Evolutionary conservation across 345 rosid genomes (phyloP).

Genomic region (Physaria fendleri): DNA sequence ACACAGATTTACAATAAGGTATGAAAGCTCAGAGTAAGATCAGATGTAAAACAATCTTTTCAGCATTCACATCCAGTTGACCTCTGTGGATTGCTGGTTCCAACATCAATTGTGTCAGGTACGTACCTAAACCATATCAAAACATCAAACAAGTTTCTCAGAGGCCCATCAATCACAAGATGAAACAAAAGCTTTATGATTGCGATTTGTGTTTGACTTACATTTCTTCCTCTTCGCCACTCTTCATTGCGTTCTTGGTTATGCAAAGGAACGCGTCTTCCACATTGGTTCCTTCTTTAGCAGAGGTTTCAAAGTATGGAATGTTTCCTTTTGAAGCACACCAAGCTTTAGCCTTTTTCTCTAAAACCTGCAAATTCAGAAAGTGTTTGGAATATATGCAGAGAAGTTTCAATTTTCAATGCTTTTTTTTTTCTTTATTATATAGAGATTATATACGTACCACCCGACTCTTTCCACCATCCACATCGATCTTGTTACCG

Average conservation of each 20-base stretch:
- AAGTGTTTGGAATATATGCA: not conserved
- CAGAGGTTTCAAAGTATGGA: conserved; percentile 90
- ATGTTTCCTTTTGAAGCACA: conserved; percentile 92
- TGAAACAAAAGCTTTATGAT: not conserved
- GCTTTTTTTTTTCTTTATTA: not conserved
- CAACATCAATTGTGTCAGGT: conserved; percentile 73
- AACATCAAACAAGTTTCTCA: conserved; percentile 15
- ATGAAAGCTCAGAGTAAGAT: not conserved
- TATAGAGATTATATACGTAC: conserved; percentile 35
- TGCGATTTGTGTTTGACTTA: conserved; percentile 42
- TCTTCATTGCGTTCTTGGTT: conserved; percentile 82
- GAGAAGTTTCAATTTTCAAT: not conserved
- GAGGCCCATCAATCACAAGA: not conserved
- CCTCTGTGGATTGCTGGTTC: conserved; percentile 48
- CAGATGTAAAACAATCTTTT: not conserved
- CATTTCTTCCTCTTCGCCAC: conserved; percentile 89
- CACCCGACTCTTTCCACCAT: conserved; percentile 87
- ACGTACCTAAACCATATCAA: conserved; percentile 42
- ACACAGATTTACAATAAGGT: conserved; percentile 15
- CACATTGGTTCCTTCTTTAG: conserved; percentile 89
- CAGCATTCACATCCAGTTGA: conserved; percentile 58
- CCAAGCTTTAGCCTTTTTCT: conserved; percentile 89
- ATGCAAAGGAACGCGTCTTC: conserved; percentile 85
- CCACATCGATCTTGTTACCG: conserved; percentile 83
- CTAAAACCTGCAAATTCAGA: conserved; percentile 49